These are phyloP conservation scores for Pulveroboletus ravenelii DNA, from an alignment of 768 basidiomycete species.

Conservation along the genomic window DNA sequence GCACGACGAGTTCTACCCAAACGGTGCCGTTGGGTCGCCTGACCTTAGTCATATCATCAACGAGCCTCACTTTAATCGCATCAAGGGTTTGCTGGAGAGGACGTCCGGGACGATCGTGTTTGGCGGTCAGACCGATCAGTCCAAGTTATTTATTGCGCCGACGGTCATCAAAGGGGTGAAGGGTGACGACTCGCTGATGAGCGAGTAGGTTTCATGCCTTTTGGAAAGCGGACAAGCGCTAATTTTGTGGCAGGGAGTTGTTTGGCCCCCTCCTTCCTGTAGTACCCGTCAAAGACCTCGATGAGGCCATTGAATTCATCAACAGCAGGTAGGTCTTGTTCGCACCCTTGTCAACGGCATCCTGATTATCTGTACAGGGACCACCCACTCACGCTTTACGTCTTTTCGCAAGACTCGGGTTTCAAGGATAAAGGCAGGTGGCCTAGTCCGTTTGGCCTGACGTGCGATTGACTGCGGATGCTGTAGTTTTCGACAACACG, in stretches of 20 bases:
- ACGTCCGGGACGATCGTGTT: slow-evolving; percentile 62
- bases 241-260: slow-evolving; percentile 53
- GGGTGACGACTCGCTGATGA: slow-evolving; percentile 67
- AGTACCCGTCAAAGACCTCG: slow-evolving; percentile 62
- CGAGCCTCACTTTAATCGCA: slow-evolving; percentile 48
- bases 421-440: slow-evolving; percentile 58
- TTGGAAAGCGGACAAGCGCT: neutral
- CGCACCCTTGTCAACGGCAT: neutral
- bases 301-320: slow-evolving; percentile 68
- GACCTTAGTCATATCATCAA: slow-evolving; percentile 52
- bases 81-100: slow-evolving; percentile 57
- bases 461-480: neutral
- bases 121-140: slow-evolving; percentile 59
- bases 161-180: slow-evolving; percentile 65
- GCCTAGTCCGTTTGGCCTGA: neutral
- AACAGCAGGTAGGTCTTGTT: slow-evolving; percentile 45
- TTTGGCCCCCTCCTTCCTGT: slow-evolving; percentile 82
- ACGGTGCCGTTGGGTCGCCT: slow-evolving; percentile 39
- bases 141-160: slow-evolving; percentile 61
- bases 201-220: slow-evolving; percentile 46
- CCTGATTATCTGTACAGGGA: slow-evolving; percentile 40
- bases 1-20: slow-evolving; percentile 36
- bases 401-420: slow-evolving; percentile 58
- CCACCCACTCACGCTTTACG: slow-evolving; percentile 71
- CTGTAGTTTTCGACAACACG: slow-evolving; percentile 61